Base-by-base conservation (phyloP, 768 basidiomycete species). In the Suillus occidentalis region DNA sequence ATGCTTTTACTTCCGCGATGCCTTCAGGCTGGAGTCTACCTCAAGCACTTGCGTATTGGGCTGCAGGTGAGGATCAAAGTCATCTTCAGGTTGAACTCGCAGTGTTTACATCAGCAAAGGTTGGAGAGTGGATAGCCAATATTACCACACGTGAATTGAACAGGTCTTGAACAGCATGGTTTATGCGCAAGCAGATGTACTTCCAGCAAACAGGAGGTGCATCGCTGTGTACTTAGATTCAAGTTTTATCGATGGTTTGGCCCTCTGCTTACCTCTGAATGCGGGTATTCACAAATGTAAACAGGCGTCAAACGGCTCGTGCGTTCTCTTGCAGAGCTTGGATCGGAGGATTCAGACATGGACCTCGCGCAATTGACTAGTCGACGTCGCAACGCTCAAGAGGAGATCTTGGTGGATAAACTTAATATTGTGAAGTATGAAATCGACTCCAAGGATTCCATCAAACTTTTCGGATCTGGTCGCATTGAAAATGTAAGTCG, bases 31-130 rank as follows among this genome's bases (percentile, higher is more conserved):
- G 77, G 77, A 76, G 71, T 58, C 62, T 79, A 5, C 72, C 65
- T 63, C 16, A 49, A 34, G 78, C 78, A 75, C 61, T 78, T 16
- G 72, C 77, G 1, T 76, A 75, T 57, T 79, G 77, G 77, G 74
- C 75, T 14, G 68, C 73, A 9, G 77, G 79, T 78, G 13, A 36
- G 72, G 53, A 12, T 13, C 42, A 36, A 7, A 36, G 34, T 36
- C 34, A 3, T 61, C 31, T 4, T 53, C 63, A 68, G 73, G 73
- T 5, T 74, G 72, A 66, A 69, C 72, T n/a, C 4, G 34, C 3
- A 68, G 59, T 63, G 64, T 9, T 65, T 69, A 69, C 25, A 47
- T 16, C 57, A 5, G 22, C 0, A 9, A 40, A 58, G 57, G 57
- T 0, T 58, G 57, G 57, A 40, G 43, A 16, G 39, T 40, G 39